Conservation (phyloP, 306 rosid genomes). For the Vigna trinervia region DNA sequence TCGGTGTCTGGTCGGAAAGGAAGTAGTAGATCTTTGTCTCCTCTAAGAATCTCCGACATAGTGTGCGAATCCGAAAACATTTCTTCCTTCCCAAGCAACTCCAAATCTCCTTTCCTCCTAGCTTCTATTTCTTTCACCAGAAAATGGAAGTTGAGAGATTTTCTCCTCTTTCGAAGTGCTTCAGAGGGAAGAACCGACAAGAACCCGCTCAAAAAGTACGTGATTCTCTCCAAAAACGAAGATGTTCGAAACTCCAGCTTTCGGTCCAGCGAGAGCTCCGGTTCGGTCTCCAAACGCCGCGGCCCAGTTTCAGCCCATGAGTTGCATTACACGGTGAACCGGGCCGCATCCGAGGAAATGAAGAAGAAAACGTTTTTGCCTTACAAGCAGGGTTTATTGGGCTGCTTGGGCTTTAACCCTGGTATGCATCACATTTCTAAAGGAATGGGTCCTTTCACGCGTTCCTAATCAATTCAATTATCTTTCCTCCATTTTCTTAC, state of each 20-base stretch:
- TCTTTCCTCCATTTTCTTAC: slow-evolving; percentile 18
- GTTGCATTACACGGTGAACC: slow-evolving; percentile 81
- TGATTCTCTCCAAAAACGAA: slow-evolving; percentile 59
- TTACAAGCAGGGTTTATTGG: slow-evolving; percentile 82
- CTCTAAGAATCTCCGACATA: slow-evolving; percentile 73
- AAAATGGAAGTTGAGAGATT: slow-evolving; percentile 79
- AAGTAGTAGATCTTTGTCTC: slow-evolving; percentile 77
- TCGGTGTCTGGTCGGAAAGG: slow-evolving; percentile 51
- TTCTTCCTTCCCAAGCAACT: slow-evolving; percentile 54
- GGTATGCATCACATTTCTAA: slow-evolving; percentile 62
- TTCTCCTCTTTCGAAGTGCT: slow-evolving; percentile 82
- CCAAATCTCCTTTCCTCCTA: slow-evolving; percentile 55
- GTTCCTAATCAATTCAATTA: slow-evolving; percentile 48
- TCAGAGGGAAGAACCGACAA: slow-evolving; percentile 89
- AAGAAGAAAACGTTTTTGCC: slow-evolving; percentile 88
- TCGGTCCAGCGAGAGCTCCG: slow-evolving; percentile 75
- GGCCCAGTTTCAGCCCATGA: slow-evolving; percentile 89
- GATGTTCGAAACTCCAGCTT: slow-evolving; percentile 76
- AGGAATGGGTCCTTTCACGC: slow-evolving; percentile 72
- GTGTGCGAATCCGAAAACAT: slow-evolving; percentile 43
- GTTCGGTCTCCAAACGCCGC: slow-evolving; percentile 72
- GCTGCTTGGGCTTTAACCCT: slow-evolving; percentile 80
- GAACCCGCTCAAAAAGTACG: slow-evolving; percentile 61
- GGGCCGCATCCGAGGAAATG: slow-evolving; percentile 92
- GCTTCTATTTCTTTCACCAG: slow-evolving; percentile 72